These are phyloP conservation scores for Rhodofomes roseus DNA, from an alignment of 1,284 basidiomycete species.

Conservation along the genomic window DNA sequence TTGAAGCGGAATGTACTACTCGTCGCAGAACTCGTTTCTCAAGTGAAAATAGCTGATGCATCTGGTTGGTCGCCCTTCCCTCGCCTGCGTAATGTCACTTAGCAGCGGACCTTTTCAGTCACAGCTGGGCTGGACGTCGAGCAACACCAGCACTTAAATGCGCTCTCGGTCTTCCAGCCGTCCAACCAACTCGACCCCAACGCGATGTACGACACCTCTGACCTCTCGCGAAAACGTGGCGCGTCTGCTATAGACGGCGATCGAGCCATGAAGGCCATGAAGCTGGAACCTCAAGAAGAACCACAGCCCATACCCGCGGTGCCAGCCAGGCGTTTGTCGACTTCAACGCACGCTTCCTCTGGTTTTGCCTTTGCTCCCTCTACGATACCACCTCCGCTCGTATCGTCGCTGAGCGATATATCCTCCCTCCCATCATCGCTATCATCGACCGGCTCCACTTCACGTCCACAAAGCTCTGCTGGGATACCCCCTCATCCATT, in stretches of 20 bases:
- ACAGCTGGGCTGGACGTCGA: slow-evolving; percentile 14
- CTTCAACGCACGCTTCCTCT: slow-evolving; percentile 24
- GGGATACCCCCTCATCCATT: slow-evolving; percentile 27
- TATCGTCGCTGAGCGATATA: slow-evolving; percentile 21
- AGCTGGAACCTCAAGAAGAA: slow-evolving; percentile 67
- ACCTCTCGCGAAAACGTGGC: slow-evolving; percentile 56
- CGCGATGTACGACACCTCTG: slow-evolving; percentile 22
- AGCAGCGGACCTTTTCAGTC: slow-evolving; percentile 7
- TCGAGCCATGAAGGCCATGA: slow-evolving; percentile 59
- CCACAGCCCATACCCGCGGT: slow-evolving; percentile 20
- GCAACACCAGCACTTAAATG: slow-evolving; percentile 21
- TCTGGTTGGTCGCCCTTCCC: slow-evolving; percentile 18
- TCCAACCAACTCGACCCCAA: slow-evolving; percentile 22
- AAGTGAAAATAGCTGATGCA: slow-evolving; percentile 39
- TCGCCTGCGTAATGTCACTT: slow-evolving; percentile 17
- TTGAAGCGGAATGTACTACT: slow-evolving; percentile 44
- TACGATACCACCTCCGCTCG: slow-evolving; percentile 16
- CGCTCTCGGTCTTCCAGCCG: slow-evolving; percentile 16
- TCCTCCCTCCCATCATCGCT: slow-evolving; percentile 24
- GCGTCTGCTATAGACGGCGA: slow-evolving; percentile 60
- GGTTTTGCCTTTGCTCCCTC: slow-evolving; percentile 24
- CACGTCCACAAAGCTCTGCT: slow-evolving; percentile 41
- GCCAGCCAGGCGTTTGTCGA: slow-evolving; percentile 20
- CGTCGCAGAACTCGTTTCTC: slow-evolving; percentile 46
- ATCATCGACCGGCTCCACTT: slow-evolving; percentile 31